Conservation (phyloP, 495 filamentous ascomycete genomes). For the Aspergillus campestris region DNA sequence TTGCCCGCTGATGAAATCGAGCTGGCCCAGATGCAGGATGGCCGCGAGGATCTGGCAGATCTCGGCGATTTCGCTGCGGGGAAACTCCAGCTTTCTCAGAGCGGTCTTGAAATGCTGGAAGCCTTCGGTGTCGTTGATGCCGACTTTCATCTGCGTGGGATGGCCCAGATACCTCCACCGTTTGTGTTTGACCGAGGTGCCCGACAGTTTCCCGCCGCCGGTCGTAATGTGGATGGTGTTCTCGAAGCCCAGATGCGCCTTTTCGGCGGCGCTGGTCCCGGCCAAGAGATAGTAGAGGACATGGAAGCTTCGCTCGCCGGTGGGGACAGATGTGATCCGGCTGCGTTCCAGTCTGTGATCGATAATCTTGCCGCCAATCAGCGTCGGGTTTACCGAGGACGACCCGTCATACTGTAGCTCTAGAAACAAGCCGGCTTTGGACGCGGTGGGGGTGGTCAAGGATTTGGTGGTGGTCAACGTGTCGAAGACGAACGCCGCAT, state of each 20-base stretch:
- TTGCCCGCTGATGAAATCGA: conserved; percentile 79
- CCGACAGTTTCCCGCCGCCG: conserved; percentile 38
- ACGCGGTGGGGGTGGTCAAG: conserved; percentile 86
- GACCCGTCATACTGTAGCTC: conserved; percentile 94
- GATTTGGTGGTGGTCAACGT: conserved; percentile 97
- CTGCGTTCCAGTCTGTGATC: conserved; percentile 89
- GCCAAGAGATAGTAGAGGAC: conserved; percentile 90
- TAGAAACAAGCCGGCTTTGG: conserved; percentile 88
- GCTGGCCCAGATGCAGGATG: conserved; percentile 90
- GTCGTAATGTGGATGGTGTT: conserved; percentile 33
- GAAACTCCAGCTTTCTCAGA: conserved; percentile 86
- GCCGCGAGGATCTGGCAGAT: conserved; percentile 88
- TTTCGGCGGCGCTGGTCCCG: conserved; percentile 85
- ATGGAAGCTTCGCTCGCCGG: conserved; percentile 94
- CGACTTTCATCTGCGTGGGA: conserved; percentile 91
- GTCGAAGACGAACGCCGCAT: conserved; percentile 91
- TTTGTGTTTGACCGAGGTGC: conserved; percentile 52
- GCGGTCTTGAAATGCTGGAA: conserved; percentile 98
- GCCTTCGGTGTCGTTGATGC: conserved; percentile 89
- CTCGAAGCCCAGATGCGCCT: conserved; percentile 80
- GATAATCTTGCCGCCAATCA: conserved; percentile 89
- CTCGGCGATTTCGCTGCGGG: conserved; percentile 86
- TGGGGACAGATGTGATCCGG: conserved; percentile 81
- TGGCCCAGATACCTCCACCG: conserved; percentile 95
- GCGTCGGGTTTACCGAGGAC: conserved; percentile 65